Evolutionary conservation across 2,329 filamentous ascomycete species (phyloP).

Genomic region (Stromatinia cepivora): DNA sequence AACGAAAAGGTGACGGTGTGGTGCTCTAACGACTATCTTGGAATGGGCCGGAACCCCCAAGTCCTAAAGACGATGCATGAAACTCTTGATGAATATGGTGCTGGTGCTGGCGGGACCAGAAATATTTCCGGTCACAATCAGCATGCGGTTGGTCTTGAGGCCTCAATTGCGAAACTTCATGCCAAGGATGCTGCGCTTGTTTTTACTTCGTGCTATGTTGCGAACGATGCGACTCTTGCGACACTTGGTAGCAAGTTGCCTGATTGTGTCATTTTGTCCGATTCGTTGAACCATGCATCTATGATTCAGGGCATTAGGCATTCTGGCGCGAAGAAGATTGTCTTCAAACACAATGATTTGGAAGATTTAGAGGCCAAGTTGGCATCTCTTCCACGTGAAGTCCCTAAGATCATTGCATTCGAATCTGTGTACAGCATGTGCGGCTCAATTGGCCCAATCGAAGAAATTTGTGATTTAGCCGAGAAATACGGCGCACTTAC

Average conservation of each 20-base stretch:
- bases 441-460: conserved; percentile 92
- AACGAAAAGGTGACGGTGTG: conserved; percentile 93
- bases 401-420: conserved; percentile 97
- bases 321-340: conserved; percentile 93
- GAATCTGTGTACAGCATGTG: conserved; percentile 99
- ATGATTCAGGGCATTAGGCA: conserved; percentile 99
- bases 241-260: conserved; percentile 97
- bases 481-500: conserved; percentile 98
- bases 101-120: conserved; percentile 90
- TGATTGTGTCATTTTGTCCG: conserved; percentile 95
- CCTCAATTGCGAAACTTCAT: conserved; percentile 80
- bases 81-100: conserved; percentile 90
- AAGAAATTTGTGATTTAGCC: conserved; percentile 91
- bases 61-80: conserved; percentile 92
- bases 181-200: conserved; percentile 90
- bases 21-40: conserved; percentile 99
- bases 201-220: conserved; percentile 97
- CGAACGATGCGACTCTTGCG: conserved; percentile 94
- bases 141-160: conserved; percentile 84
- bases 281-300: conserved; percentile 95
- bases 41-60: conserved; percentile 89
- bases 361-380: conserved; percentile 89
- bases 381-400: conserved; percentile 77
- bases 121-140: conserved; percentile 98
- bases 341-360: conserved; percentile 99